Evolutionary conservation across 116 monocot genomes (phyloP), one percentile per base, ranked within the genome.

Genomic region (Iris pallida): DNA sequence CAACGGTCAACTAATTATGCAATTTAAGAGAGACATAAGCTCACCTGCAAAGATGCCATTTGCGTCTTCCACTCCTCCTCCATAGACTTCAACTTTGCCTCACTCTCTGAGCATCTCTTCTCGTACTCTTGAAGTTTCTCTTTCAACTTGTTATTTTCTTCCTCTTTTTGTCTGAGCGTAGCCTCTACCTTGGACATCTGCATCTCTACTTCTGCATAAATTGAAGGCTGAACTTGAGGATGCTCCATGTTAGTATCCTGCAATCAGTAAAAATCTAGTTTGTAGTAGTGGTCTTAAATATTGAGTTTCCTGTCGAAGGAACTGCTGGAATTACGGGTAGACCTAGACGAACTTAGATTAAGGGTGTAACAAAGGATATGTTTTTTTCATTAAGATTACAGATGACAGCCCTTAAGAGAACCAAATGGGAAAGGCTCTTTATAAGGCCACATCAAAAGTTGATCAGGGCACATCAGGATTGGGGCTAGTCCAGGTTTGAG

Each of bases 1-100:
- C 5, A 11, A 16, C 6, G 53, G 4, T 14, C 6, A 19, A 67
- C 30, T 42, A n/a, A 19, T 41, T 9, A 41, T 2, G 2, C 14
- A 0, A n/a, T 45, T n/a, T 8, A 44, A 10, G 5, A 59, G 45
- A 6, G 47, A 51, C 43, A 0, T 17, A 66, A 42, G 68, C 52
- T 71, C 60, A 88, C 88, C 82, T 87, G 79, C 76, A 87, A 80
- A 6, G 75, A 75, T 7, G 73, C 62, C 63, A 84, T 64, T 61
- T 91, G 84, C 68, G 80, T 86, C 70, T 91, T 81, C 84, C 76
- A 91, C 8, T 57, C 71, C 63, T 82, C 80, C 64, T 85, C 87
- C 85, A 82, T 80, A 12, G 75, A 80, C 18, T 76, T 87, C 87
- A 91, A 82, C 49, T 78, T 81, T 10, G 59, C 54, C 69, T 91